Evolutionary conservation across 352 stramenopile genomes (phyloP), one percentile per base, ranked within the genome.

Genomic region (Globisporangium orthogonon): DNA sequence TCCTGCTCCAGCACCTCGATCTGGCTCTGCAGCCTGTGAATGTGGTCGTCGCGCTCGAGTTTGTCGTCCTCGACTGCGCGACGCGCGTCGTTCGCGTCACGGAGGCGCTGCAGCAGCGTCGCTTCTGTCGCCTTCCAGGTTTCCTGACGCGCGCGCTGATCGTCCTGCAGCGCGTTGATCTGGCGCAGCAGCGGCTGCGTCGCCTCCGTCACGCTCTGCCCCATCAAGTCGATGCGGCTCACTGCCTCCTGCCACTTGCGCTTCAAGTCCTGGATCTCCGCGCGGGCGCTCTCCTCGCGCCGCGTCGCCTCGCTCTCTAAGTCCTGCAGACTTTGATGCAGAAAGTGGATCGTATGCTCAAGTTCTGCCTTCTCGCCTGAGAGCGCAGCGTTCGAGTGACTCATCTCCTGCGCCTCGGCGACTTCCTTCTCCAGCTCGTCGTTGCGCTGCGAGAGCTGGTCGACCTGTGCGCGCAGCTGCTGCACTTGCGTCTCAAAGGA

Each of bases 211-310:
- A 91, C 65, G 49, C 76, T 87, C 37, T 85, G 73, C 0, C 78
- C 81, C 29, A 94, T 65, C 53, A 72, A 62, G 30, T 94, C 83
- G 40, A 94, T 76, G 18, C 79, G 76, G 17, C 52, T 63, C n/a
- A 90, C 63, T 0, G 81, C 81, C 14, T 89, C 78, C 53, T 91
- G 78, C 78, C 81, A 94, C 62, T 91, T 89, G n/a, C 69, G 69
- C 62, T 91, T 94, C 46, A 89, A 53, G 35, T 80, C 69, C 11
- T 65, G 35, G 46, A 87, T 74, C 54, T 90, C 79, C 11, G 63
- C 44, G 5, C 81, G 73, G 11, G 76, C 61, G 60, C 71, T 79
- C 23, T 91, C 79, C 57, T 91, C 83, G n/a, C 74, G 75, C 28
- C 74, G 77, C 17, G 60, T 52, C 1, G 67, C 63, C 14, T 93